phyloP scores from a whole-genome alignment of 139 green algal species.

The Haematococcus lacustris region DNA sequence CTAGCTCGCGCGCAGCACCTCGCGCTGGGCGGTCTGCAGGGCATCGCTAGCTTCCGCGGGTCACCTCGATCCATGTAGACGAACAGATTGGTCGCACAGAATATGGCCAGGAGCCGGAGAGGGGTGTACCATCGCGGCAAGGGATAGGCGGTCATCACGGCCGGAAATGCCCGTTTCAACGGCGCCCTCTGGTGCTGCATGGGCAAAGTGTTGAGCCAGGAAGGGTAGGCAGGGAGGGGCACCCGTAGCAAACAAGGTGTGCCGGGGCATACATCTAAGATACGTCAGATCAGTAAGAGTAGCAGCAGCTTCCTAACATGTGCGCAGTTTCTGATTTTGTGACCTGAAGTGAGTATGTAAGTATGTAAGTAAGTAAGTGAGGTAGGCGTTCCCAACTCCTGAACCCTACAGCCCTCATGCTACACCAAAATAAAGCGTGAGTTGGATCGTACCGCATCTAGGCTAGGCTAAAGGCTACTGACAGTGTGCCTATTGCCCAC shows the following conservation, averaged over 20 bases:
- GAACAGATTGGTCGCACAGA: slow-evolving; percentile 73
- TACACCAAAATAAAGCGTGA: no score
- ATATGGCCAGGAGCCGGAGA: slow-evolving; percentile 52
- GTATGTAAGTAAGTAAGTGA: neutral
- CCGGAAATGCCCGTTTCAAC: neutral
- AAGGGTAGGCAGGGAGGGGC: neutral
- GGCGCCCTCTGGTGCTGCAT: neutral
- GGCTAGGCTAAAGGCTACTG: no score
- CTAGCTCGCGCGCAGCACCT: neutral
- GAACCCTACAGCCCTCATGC: no score
- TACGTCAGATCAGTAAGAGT: neutral
- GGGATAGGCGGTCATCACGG: neutral
- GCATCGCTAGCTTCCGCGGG: no score
- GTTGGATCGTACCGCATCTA: neutral
- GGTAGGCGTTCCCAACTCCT: neutral
- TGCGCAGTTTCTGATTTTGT: no score
- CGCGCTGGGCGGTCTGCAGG: neutral
- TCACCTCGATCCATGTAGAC: slow-evolving; percentile 87
- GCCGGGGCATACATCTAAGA: neutral
- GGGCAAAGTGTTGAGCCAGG: neutral
- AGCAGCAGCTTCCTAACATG: neutral
- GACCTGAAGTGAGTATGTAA: neutral
- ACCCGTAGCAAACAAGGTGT: no score
- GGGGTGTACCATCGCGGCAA: slow-evolving; percentile 58
- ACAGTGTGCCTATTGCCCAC: no score